Conservation (phyloP, 2,329 filamentous ascomycete species). For the Aspergillus fijiensis region DNA sequence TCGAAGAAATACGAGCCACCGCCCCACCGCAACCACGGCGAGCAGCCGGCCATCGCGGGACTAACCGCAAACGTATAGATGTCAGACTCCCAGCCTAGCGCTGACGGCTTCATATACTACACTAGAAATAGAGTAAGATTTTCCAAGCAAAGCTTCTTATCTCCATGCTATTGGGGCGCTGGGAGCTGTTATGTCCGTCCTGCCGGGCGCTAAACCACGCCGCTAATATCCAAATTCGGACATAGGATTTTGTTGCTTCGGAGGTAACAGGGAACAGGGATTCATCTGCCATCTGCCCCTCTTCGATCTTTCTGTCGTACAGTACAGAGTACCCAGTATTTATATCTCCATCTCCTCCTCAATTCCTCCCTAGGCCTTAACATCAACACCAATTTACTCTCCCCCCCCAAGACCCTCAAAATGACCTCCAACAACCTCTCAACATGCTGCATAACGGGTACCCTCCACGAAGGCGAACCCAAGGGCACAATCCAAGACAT, state of each 20-base stretch:
- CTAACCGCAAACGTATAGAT: too few relatives aligned
- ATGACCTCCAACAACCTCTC: neutral
- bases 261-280: neutral
- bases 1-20: too few relatives aligned
- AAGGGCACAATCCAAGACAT: neutral
- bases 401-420: neutral
- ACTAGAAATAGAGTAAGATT: too few relatives aligned
- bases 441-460: neutral
- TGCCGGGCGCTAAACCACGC: too few relatives aligned
- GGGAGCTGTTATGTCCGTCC: neutral
- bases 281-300: neutral
- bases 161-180: neutral
- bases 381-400: neutral
- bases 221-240: neutral
- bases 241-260: neutral
- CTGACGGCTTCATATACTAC: too few relatives aligned
- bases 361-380: neutral
- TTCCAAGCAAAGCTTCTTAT: neutral
- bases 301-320: neutral
- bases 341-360: neutral
- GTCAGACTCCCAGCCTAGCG: too few relatives aligned
- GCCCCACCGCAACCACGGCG: too few relatives aligned
- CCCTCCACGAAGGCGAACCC: neutral
- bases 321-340: neutral
- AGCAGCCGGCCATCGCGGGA: too few relatives aligned